phyloP scores from a whole-genome alignment of 345 rosid genomes.

The Boechera retrofracta region DNA sequence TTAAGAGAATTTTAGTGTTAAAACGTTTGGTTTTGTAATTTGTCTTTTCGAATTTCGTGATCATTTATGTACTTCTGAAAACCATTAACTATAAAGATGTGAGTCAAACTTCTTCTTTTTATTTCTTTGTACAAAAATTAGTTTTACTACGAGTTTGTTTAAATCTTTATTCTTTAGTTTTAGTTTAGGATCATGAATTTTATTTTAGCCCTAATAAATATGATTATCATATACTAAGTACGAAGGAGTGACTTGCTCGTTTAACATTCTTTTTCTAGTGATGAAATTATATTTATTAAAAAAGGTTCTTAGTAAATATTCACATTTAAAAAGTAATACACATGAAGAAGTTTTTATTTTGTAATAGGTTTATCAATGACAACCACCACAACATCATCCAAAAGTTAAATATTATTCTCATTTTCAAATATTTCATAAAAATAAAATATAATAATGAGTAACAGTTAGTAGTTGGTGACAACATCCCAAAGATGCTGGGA shows the following conservation, averaged over 20 bases:
- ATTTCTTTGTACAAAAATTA: background rate
- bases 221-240: background rate
- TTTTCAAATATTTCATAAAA: background rate
- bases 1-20: background rate
- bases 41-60: background rate
- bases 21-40: background rate
- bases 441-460: too few species aligned
- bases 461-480: conserved; percentile 30
- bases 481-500: conserved; percentile 42
- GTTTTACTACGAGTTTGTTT: too few species aligned
- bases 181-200: too few species aligned
- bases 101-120: background rate
- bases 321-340: background rate
- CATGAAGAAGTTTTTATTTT: background rate
- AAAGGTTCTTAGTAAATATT: background rate
- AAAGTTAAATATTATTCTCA: background rate
- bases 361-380: background rate
- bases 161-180: too few species aligned
- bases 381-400: conserved; percentile 2
- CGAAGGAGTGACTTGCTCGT: background rate
- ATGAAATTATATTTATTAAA: background rate
- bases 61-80: background rate
- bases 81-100: background rate
- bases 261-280: background rate
- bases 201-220: too few species aligned